phyloP scores from a whole-genome alignment of 2,329 filamentous ascomycete genomes.

The Teratosphaeriaceae sp. region DNA sequence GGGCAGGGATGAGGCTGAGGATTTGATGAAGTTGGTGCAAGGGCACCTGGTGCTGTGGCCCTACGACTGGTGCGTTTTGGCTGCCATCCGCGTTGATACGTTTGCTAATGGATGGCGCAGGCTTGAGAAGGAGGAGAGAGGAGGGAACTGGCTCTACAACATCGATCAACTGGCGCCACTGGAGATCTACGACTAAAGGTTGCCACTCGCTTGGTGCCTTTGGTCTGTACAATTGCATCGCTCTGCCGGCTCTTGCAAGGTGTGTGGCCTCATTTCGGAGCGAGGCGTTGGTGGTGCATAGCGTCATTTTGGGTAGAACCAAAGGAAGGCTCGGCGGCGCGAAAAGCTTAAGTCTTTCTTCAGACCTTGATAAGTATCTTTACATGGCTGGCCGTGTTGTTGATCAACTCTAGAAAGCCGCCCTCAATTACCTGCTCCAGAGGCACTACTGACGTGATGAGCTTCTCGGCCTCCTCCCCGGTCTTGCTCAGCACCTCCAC shows the following conservation, averaged over 20 bases:
- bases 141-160: slow-evolving; percentile 94
- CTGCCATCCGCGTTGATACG: background rate
- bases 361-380: slow-evolving; percentile 57
- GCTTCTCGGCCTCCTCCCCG: slow-evolving; percentile 43
- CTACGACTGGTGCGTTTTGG: slow-evolving; percentile 73
- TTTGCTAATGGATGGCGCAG: slow-evolving; percentile 25
- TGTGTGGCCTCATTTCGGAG: too few species aligned
- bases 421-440: slow-evolving; percentile 52
- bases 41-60: slow-evolving; percentile 88
- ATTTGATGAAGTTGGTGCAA: slow-evolving; percentile 73
- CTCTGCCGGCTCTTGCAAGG: too few species aligned
- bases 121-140: slow-evolving; percentile 83
- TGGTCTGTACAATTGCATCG: too few species aligned
- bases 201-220: background rate
- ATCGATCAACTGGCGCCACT: slow-evolving; percentile 93
- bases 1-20: slow-evolving; percentile 68
- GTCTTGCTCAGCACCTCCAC: slow-evolving; percentile 34
- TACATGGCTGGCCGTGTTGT: slow-evolving; percentile 56
- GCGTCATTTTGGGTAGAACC: background rate
- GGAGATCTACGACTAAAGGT: slow-evolving; percentile 67
- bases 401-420: slow-evolving; percentile 49
- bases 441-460: slow-evolving; percentile 55
- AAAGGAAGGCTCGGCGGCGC: background rate
- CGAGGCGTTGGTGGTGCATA: slow-evolving; percentile 3
- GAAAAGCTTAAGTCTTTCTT: too few species aligned